A percentile compares a stretch with the other conserved stretches of the same genome.
Evolutionary conservation across 1,139 yeast species (phyloP).

Genomic region (Protomyces inundatus): DNA sequence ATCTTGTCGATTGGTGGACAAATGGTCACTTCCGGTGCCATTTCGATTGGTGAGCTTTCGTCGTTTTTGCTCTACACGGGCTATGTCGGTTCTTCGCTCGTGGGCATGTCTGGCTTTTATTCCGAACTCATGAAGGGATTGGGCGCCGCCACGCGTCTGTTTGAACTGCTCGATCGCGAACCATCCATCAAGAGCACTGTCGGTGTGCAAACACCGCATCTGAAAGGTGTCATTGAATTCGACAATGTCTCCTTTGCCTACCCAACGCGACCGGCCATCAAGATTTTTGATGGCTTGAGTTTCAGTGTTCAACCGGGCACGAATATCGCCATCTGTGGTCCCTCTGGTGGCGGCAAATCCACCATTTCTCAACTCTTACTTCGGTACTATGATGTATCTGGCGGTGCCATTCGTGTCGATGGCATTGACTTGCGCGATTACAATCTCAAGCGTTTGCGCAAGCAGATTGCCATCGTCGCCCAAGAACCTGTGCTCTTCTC

Average conservation of each 20-base stretch:
- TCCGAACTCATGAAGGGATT: conserved; percentile 94
- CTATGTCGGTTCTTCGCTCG: conserved; percentile 83
- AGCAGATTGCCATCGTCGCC: conserved; percentile 78
- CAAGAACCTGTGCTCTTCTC: conserved; percentile 93
- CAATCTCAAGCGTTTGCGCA: conserved; percentile 68
- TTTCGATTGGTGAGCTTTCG: conserved; percentile 83
- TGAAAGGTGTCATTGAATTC: conserved; percentile 55
- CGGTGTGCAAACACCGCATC: conserved; percentile 44
- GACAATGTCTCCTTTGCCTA: conserved; percentile 66
- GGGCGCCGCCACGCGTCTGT: conserved; percentile 90
- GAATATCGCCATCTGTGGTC: conserved; percentile 90
- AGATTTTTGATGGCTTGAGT: conserved; percentile 60
- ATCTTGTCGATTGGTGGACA: conserved; percentile 76
- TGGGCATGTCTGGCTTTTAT: conserved; percentile 83
- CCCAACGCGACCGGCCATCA: conserved; percentile 76
- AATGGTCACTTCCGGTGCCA: conserved; percentile 62
- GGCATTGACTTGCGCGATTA: conserved; percentile 61
- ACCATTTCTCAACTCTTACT: conserved; percentile 67
- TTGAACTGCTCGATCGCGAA: conserved; percentile 74
- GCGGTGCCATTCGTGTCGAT: conserved; percentile 64
- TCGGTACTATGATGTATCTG: conserved; percentile 71
- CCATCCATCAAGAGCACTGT: conserved; percentile 61
- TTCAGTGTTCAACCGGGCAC: conserved; percentile 74
- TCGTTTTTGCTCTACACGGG: conserved; percentile 92
- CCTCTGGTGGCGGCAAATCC: conserved; percentile 93